Evolutionary conservation across 345 rosid genomes (phyloP).

Genomic region (Isatis tinctoria): DNA sequence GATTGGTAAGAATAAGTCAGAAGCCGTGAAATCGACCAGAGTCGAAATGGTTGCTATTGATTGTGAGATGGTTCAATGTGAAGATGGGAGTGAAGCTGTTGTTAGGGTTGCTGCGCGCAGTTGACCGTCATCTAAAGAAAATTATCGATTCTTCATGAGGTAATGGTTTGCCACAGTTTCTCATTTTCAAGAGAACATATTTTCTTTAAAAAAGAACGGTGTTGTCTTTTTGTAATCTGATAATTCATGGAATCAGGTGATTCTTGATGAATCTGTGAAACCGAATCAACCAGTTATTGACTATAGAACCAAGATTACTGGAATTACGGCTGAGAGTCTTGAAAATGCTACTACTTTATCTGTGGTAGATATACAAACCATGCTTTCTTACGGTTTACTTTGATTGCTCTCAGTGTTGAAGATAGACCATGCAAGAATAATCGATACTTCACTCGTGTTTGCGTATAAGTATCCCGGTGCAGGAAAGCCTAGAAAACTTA

Average conservation of each 20-base stretch:
- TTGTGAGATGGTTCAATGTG: conserved; percentile 95
- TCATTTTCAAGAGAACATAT: not conserved
- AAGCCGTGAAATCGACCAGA: conserved; percentile 29
- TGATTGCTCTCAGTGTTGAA: conserved; percentile 51
- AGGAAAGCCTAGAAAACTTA: conserved; percentile 14
- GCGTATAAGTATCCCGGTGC: conserved; percentile 36
- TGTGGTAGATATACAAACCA: conserved; percentile 53
- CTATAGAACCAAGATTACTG: conserved; percentile 68
- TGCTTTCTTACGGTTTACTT: conserved; percentile 1
- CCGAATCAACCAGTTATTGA: conserved; percentile 63
- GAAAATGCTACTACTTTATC: conserved; percentile 44
- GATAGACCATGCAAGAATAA: conserved; percentile 68
- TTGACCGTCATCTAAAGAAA: too few relatives aligned
- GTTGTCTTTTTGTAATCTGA: not conserved
- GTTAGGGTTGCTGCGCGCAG: conserved; percentile 75
- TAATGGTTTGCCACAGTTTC: too few relatives aligned
- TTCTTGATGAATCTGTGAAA: conserved; percentile 58
- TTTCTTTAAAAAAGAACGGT: not conserved
- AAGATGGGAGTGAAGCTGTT: conserved; percentile 84
- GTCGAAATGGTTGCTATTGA: conserved; percentile 57
- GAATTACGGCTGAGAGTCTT: conserved; percentile 54
- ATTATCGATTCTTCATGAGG: too few relatives aligned
- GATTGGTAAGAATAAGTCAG: conserved; percentile 32
- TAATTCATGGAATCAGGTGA: conserved; percentile 42
- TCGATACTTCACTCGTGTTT: conserved; percentile 76